A percentile compares a stretch with the other conserved stretches of the same genome.
These are phyloP conservation scores for Corylus heterophylla DNA, from an alignment of 306 rosid species.

Conservation along the genomic window DNA sequence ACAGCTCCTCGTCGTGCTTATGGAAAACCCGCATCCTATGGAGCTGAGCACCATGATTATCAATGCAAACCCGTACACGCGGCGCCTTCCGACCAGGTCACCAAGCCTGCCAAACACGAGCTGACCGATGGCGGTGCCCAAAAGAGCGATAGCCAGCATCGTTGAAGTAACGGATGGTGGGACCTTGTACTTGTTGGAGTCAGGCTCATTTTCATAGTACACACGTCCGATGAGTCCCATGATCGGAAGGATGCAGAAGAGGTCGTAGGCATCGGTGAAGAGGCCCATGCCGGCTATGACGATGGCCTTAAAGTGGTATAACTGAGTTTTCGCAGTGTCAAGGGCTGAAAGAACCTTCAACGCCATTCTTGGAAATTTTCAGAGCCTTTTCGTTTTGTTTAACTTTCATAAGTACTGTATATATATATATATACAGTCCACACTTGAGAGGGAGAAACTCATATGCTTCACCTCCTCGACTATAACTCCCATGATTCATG, in stretches of 20 bases:
- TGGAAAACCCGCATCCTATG: slow-evolving; percentile 65
- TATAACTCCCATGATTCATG: too few relatives aligned
- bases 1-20: slow-evolving; percentile 42
- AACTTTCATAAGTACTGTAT: too few relatives aligned
- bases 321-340: slow-evolving; percentile 65
- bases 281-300: slow-evolving; percentile 87
- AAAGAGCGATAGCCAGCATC: slow-evolving; percentile 39
- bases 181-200: neutral
- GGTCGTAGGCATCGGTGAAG: slow-evolving; percentile 77
- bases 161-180: slow-evolving; percentile 29
- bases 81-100: slow-evolving; percentile 54
- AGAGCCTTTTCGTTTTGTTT: slow-evolving; percentile 3
- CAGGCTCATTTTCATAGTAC: slow-evolving; percentile 24
- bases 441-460: too few relatives aligned
- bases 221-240: slow-evolving; percentile 50
- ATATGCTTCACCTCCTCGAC: too few relatives aligned
- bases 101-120: slow-evolving; percentile 58
- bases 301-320: slow-evolving; percentile 81
- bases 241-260: slow-evolving; percentile 62
- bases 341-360: slow-evolving; percentile 68
- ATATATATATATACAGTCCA: too few relatives aligned
- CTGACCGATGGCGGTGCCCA: slow-evolving; percentile 64
- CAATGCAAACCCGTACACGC: slow-evolving; percentile 54
- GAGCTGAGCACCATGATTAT: slow-evolving; percentile 54
- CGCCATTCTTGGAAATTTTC: slow-evolving; percentile 40